These are phyloP conservation scores for Rosa persica DNA, from an alignment of 306 rosid species.

Conservation along the genomic window DNA sequence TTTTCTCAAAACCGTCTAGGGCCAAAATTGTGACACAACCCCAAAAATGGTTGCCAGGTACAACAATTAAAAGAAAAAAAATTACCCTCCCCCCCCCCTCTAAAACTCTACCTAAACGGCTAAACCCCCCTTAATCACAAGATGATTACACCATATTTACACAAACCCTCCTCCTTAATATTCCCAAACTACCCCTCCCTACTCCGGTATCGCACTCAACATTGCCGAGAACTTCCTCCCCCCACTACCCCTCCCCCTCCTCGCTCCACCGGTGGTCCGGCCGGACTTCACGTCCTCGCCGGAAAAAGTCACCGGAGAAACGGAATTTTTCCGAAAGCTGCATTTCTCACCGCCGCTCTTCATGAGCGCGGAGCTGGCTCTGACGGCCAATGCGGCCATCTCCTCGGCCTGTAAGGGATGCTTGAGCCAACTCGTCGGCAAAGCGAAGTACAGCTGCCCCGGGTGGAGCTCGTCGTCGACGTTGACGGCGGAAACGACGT, in stretches of 20 bases:
- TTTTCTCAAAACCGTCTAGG: conserved; percentile 12
- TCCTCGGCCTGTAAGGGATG: conserved; percentile 66
- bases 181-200: conserved; percentile 40
- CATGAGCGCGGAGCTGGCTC: conserved; percentile 81
- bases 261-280: conserved; percentile 32
- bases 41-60: conserved; percentile 7
- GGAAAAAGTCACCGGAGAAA: conserved; percentile 35
- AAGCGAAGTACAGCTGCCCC: conserved; percentile 85
- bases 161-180: not conserved
- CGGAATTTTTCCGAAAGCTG: conserved; percentile 39
- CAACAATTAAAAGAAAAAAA: not conserved
- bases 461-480: conserved; percentile 66
- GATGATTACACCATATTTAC: conserved; percentile 28
- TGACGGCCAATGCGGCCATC: conserved; percentile 97
- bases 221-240: conserved; percentile 39
- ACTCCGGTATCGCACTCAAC: conserved; percentile 76
- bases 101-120: not conserved
- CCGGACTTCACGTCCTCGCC: conserved; percentile 31
- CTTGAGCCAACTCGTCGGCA: conserved; percentile 59
- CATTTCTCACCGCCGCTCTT: conserved; percentile 46
- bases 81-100: not conserved
- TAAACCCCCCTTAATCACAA: conserved; percentile 5
- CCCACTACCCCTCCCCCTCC: conserved; percentile 37
- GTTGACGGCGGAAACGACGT: conserved; percentile 55
- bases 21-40: conserved; percentile 29